Conservation (phyloP, 768 basidiomycete genomes). For the Chlorophyllum brunneum region DNA sequence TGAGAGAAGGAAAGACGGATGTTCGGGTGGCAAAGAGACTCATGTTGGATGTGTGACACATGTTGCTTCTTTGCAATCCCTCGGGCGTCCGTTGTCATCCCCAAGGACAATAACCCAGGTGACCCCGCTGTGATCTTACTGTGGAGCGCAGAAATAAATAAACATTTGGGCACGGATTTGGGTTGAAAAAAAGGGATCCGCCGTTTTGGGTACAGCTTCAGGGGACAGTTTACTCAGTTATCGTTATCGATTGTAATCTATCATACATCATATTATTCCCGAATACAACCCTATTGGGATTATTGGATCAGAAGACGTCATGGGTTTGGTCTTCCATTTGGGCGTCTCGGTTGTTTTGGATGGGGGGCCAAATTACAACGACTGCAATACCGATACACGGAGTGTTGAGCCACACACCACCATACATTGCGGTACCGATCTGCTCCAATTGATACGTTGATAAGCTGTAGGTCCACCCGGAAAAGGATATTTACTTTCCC, state of each 20-base stretch:
- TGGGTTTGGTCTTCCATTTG: neutral
- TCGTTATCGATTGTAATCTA: slow-evolving; percentile 10
- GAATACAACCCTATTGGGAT: neutral
- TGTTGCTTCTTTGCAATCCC: neutral
- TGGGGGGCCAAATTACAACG: neutral
- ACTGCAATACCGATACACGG: neutral
- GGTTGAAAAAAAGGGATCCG: neutral
- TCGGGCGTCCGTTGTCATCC: slow-evolving; percentile 2
- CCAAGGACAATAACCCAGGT: slow-evolving; percentile 7
- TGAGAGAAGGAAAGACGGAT: neutral
- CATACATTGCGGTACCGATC: neutral
- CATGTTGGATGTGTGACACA: slow-evolving; percentile 6
- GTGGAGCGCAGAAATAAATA: slow-evolving; percentile 7
- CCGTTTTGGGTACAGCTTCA: neutral
- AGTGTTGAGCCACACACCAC: neutral
- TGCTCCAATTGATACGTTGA: neutral
- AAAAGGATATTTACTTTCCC: slow-evolving; percentile 10
- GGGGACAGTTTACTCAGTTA: neutral
- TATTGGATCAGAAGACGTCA: slow-evolving; percentile 3
- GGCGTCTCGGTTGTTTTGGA: neutral
- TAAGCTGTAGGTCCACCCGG: neutral
- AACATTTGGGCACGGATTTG: slow-evolving; percentile 1
- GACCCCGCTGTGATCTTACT: neutral
- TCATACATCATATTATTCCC: neutral
- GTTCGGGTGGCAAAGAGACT: slow-evolving; percentile 3